Evolutionary conservation across 306 rosid species (phyloP).

Genomic region (Clitoria ternatea): DNA sequence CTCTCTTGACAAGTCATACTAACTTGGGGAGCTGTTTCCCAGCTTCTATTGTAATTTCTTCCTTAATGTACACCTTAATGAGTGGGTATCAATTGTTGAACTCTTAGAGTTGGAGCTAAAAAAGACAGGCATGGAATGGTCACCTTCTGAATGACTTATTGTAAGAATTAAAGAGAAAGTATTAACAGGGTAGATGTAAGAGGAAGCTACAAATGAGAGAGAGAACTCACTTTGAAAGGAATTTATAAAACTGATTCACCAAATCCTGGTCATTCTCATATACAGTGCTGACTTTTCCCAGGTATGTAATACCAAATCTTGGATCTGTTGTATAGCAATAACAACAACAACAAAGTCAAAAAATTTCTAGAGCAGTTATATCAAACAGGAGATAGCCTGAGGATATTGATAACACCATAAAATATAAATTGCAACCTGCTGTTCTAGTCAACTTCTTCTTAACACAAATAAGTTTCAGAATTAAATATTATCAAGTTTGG

Average conservation of each 20-base stretch:
- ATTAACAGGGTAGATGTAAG: neutral
- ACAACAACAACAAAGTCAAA: neutral
- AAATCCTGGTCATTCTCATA: constrained; percentile 74
- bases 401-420: neutral
- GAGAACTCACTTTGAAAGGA: constrained; percentile 52
- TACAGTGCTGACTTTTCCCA: constrained; percentile 57
- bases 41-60: neutral
- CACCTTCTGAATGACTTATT: neutral
- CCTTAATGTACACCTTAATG: neutral
- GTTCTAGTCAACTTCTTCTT: neutral
- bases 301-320: constrained; percentile 63
- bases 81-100: neutral
- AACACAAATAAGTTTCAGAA: neutral
- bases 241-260: constrained; percentile 64
- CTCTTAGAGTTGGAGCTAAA: constrained; percentile 8
- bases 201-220: neutral
- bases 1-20: neutral
- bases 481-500: neutral
- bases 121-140: neutral
- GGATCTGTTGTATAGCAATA: constrained; percentile 47
- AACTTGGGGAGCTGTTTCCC: neutral
- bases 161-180: neutral
- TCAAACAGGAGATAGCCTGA: neutral
- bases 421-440: neutral
- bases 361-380: neutral